A percentile compares a stretch with the other conserved stretches of the same genome.
Conservation (phyloP, 2,329 filamentous ascomycete species). For the Cytospora piceae region DNA sequence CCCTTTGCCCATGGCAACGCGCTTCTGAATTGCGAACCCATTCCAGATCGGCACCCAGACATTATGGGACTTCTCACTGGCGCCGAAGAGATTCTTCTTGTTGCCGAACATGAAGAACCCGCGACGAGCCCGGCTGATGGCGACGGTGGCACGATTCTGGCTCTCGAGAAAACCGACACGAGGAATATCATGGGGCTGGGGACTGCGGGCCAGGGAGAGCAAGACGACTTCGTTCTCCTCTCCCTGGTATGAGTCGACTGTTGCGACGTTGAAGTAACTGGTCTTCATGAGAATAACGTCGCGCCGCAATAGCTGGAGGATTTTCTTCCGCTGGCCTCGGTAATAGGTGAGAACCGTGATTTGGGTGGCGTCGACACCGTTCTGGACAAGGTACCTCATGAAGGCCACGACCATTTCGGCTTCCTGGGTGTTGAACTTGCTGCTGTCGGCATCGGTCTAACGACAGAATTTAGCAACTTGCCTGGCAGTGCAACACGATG, state of each 20-base stretch:
- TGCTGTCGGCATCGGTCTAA: conserved; percentile 61
- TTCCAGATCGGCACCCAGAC: conserved; percentile 56
- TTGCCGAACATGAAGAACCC: conserved; percentile 90
- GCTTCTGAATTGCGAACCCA: conserved; percentile 46
- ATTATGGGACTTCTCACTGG: conserved; percentile 43
- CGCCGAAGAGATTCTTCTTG: conserved; percentile 54
- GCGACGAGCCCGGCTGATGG: conserved; percentile 69
- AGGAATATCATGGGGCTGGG: conserved; percentile 40
- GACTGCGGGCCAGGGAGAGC: conserved; percentile 79
- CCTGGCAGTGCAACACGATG: neutral
- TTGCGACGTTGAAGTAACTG: conserved; percentile 64
- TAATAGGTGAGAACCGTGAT: conserved; percentile 90
- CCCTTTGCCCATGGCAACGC: conserved; percentile 40
- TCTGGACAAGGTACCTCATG: conserved; percentile 71
- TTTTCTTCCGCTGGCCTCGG: conserved; percentile 74
- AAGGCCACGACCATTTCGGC: conserved; percentile 77
- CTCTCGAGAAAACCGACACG: conserved; percentile 75
- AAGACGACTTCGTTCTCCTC: conserved; percentile 87
- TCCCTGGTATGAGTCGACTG: conserved; percentile 88
- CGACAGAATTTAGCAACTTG: neutral
- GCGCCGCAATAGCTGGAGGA: conserved; percentile 54
- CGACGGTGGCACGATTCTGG: conserved; percentile 60
- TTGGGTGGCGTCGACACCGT: conserved; percentile 59
- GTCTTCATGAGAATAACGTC: conserved; percentile 38
- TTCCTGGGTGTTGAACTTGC: conserved; percentile 71